phyloP scores from a whole-genome alignment of 2,329 filamentous ascomycete genomes.

The Catunica adiposa region DNA sequence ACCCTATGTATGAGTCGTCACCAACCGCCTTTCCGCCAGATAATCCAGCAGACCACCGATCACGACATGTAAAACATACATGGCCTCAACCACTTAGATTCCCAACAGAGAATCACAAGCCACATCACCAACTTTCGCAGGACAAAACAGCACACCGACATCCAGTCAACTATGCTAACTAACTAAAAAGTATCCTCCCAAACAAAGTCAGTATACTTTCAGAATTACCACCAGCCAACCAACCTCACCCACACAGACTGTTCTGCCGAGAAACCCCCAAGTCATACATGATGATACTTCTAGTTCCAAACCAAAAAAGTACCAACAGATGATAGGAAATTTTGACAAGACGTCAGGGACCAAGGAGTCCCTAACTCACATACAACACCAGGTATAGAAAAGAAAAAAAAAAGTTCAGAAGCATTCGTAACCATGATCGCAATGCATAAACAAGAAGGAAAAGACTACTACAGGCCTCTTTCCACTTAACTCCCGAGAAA shows the following conservation, averaged over 20 bases:
- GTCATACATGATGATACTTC: too few relatives aligned
- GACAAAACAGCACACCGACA: not conserved
- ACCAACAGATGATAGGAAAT: too few relatives aligned
- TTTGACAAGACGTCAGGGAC: too few relatives aligned
- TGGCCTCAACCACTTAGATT: not conserved
- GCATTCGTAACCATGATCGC: constrained; percentile 14
- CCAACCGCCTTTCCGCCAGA: not conserved
- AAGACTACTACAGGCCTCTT: constrained; percentile 3
- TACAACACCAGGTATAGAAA: too few relatives aligned
- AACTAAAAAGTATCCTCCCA: too few relatives aligned
- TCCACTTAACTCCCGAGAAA: not conserved
- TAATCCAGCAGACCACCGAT: not conserved
- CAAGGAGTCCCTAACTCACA: too few relatives aligned
- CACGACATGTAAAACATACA: not conserved
- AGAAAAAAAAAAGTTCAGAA: constrained; percentile 8
- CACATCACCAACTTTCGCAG: not conserved
- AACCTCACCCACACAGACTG: too few relatives aligned
- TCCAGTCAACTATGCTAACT: not conserved
- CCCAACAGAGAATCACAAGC: not conserved
- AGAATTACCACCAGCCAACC: too few relatives aligned
- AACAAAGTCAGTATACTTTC: too few relatives aligned
- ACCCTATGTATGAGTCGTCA: not conserved
- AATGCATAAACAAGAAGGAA: constrained; percentile 11
- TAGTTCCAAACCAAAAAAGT: too few relatives aligned
- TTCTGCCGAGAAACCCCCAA: too few relatives aligned